phyloP scores from a whole-genome alignment of 306 rosid species.

The Cicer arietinum region DNA sequence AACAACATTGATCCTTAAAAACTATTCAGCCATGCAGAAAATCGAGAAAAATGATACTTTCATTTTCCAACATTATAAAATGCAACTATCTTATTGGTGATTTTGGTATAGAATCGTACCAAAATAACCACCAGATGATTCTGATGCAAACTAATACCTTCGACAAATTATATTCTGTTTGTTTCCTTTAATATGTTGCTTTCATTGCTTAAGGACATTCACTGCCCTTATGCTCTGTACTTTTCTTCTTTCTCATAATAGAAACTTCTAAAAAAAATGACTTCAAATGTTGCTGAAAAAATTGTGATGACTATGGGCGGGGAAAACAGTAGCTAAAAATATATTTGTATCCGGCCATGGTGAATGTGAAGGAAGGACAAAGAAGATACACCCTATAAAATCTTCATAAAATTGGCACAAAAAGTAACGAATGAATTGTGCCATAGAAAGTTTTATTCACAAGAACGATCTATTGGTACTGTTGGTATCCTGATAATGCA shows the following conservation, averaged over 20 bases:
- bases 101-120: not conserved
- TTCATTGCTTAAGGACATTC: conserved; percentile 2
- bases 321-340: conserved; percentile 1
- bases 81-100: conserved; percentile 29
- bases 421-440: conserved; percentile 1
- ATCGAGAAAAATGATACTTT: not conserved
- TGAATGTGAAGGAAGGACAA: not conserved
- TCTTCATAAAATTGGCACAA: not conserved
- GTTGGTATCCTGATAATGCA: conserved; percentile 24
- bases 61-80: conserved; percentile 19
- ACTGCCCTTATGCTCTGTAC: not conserved
- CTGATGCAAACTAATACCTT: not conserved
- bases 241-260: not conserved
- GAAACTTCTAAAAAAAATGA: not conserved
- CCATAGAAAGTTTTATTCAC: conserved; percentile 9
- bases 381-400: not conserved
- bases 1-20: conserved; percentile 22
- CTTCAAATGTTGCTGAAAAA: not conserved
- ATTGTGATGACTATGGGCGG: not conserved
- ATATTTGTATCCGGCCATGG: not conserved
- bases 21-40: conserved; percentile 22
- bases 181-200: not conserved
- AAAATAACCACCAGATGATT: not conserved
- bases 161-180: not conserved
- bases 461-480: conserved; percentile 31